phyloP scores from a whole-genome alignment of 805 yeast genomes.

The Candida methanosorbosa region DNA sequence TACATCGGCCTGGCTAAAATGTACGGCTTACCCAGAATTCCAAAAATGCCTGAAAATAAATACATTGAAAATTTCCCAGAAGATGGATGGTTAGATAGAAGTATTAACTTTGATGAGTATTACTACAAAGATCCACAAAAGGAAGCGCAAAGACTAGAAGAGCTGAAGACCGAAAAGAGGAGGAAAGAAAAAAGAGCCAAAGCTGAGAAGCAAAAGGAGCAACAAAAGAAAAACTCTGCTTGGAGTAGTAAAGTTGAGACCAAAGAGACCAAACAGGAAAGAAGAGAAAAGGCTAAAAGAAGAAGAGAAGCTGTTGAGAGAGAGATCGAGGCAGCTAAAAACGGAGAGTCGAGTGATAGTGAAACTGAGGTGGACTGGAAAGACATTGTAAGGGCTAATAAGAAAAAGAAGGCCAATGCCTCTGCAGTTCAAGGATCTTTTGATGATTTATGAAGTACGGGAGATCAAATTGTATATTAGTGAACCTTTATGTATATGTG shows the following conservation, averaged over 20 bases:
- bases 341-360: conserved; percentile 28
- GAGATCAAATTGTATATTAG: background rate
- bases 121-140: conserved; percentile 54
- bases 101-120: conserved; percentile 60
- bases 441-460: conserved; percentile 39
- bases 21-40: conserved; percentile 77
- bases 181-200: conserved; percentile 27
- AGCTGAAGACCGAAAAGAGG: conserved; percentile 38
- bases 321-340: conserved; percentile 34
- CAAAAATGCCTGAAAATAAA: conserved; percentile 87
- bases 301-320: conserved; percentile 62
- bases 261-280: conserved; percentile 50
- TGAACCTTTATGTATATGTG: background rate
- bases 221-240: conserved; percentile 49
- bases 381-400: conserved; percentile 58
- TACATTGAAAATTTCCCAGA: conserved; percentile 47
- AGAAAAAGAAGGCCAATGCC: conserved; percentile 41
- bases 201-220: conserved; percentile 33
- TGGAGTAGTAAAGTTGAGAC: conserved; percentile 71
- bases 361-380: conserved; percentile 78
- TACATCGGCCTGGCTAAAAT: conserved; percentile 62
- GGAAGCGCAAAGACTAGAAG: conserved; percentile 55
- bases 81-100: conserved; percentile 64
- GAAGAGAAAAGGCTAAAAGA: conserved; percentile 62
- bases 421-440: conserved; percentile 46